Conservation (phyloP, 164 flowering plant species). For the Nymphaea colorata region DNA sequence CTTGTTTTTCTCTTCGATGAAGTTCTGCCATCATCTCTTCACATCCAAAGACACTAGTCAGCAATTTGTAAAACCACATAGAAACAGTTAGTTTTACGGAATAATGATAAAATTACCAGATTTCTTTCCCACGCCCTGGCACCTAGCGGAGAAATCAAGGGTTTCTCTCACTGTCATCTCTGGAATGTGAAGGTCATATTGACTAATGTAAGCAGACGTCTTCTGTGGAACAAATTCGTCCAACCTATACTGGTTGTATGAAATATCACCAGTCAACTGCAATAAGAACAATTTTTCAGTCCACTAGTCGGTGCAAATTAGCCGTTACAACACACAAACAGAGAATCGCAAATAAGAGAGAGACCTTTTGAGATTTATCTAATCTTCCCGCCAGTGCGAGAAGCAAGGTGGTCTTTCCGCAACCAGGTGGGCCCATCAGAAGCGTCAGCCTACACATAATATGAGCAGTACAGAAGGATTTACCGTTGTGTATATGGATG, state of each 20-base stretch:
- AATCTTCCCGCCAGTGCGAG: conserved; percentile 51
- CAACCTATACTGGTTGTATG: conserved; percentile 43
- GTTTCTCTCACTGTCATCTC: conserved; percentile 65
- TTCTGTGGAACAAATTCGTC: conserved; percentile 56
- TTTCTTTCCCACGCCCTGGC: conserved; percentile 51
- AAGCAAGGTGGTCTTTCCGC: conserved; percentile 52
- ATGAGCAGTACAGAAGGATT: too few species aligned
- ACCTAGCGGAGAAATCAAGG: conserved; percentile 50
- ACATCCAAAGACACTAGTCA: too few species aligned
- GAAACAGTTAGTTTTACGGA: too few species aligned
- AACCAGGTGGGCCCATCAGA: conserved; percentile 56
- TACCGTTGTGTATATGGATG: too few species aligned
- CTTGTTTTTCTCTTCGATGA: conserved; percentile 44
- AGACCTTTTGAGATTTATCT: conserved; percentile 42
- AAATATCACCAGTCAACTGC: conserved; percentile 44
- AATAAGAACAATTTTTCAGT: too few species aligned
- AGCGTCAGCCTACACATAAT: conserved; percentile 53
- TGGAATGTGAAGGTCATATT: conserved; percentile 45
- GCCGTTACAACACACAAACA: too few species aligned
- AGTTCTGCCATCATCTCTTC: conserved; percentile 53
- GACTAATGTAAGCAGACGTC: conserved; percentile 55
- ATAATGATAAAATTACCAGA: too few species aligned
- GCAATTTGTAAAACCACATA: too few species aligned
- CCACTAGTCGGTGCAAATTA: too few species aligned
- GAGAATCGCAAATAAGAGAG: too few species aligned